Evolutionary conservation across 805 yeast genomes (phyloP).

Genomic region (Barnettozyma sucrosica): DNA sequence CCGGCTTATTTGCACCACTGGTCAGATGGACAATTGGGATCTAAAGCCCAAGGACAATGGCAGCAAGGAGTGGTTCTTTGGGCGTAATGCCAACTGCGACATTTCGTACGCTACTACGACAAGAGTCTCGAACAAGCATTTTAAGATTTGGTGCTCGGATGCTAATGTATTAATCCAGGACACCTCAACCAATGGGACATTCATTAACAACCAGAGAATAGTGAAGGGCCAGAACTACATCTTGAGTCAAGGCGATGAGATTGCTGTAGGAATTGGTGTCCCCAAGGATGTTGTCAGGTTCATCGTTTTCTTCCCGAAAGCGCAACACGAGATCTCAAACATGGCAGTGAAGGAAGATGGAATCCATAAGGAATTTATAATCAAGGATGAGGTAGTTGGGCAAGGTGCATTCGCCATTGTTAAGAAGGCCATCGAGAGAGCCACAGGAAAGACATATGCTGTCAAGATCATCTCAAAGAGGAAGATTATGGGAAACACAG

Average conservation of each 20-base stretch:
- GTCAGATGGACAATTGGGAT: slow-evolving; percentile 45
- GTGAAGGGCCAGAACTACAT: slow-evolving; percentile 76
- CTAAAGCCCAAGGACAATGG: slow-evolving; percentile 32
- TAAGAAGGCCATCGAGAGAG: slow-evolving; percentile 80
- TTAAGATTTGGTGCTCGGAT: slow-evolving; percentile 60
- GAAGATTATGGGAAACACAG: slow-evolving; percentile 70
- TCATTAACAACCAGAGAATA: slow-evolving; percentile 65
- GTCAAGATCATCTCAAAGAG: slow-evolving; percentile 84
- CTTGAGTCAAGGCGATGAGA: slow-evolving; percentile 87
- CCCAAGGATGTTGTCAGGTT: slow-evolving; percentile 55
- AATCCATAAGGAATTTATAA: slow-evolving; percentile 63
- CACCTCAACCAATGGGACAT: slow-evolving; percentile 88
- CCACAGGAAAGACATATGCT: slow-evolving; percentile 82
- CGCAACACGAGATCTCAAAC: slow-evolving; percentile 4
- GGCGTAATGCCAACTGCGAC: slow-evolving; percentile 66
- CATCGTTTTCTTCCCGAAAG: slow-evolving; percentile 35
- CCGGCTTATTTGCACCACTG: slow-evolving; percentile 55
- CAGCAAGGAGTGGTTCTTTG: slow-evolving; percentile 58
- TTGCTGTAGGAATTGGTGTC: slow-evolving; percentile 84
- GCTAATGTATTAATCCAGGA: slow-evolving; percentile 49
- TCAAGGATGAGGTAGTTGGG: slow-evolving; percentile 82
- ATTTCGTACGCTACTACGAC: slow-evolving; percentile 53
- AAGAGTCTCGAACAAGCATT: slow-evolving; percentile 70
- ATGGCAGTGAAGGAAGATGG: slow-evolving; percentile 33
- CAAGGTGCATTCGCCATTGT: slow-evolving; percentile 99